These are phyloP conservation scores for Fusarium kyushuense DNA, from an alignment of 2,329 filamentous ascomycete species.

Conservation along the genomic window DNA sequence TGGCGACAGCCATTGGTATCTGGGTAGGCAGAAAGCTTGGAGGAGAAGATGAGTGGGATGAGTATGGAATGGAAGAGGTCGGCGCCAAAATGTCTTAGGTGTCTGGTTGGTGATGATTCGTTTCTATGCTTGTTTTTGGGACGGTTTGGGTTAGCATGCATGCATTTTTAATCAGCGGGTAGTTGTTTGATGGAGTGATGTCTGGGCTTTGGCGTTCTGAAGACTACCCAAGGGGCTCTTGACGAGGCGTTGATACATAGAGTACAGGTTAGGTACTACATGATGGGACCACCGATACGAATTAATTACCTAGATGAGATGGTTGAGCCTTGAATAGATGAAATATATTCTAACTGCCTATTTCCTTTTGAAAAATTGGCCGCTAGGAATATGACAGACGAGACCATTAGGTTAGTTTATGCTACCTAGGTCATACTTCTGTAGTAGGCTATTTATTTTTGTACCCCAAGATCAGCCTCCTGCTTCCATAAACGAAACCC, in stretches of 20 bases:
- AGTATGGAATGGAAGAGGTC: constrained; percentile 75
- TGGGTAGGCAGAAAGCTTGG: constrained; percentile 75
- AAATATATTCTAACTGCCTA: not conserved
- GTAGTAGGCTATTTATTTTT: no score
- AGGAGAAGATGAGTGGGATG: constrained; percentile 70
- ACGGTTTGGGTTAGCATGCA: constrained; percentile 21
- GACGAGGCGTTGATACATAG: constrained; percentile 25
- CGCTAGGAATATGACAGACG: no score
- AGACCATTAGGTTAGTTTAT: no score
- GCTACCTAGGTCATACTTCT: no score
- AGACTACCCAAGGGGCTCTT: not conserved
- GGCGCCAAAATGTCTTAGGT: constrained; percentile 72
- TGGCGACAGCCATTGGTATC: constrained; percentile 75
- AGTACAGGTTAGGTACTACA: constrained; percentile 20
- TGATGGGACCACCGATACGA: constrained; percentile 3
- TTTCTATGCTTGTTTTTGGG: constrained; percentile 10
- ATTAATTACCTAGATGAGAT: not conserved
- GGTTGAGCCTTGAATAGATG: not conserved
- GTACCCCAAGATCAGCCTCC: no score
- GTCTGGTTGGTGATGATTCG: constrained; percentile 5
- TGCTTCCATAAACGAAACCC: constrained; percentile 49
- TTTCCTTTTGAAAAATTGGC: not conserved
- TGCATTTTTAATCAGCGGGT: constrained; percentile 21
- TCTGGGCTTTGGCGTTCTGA: constrained; percentile 31
- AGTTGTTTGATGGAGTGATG: constrained; percentile 25